Conservation (phyloP, 2,329 filamentous ascomycete species). For the Aspergillus pseudotamarii region DNA sequence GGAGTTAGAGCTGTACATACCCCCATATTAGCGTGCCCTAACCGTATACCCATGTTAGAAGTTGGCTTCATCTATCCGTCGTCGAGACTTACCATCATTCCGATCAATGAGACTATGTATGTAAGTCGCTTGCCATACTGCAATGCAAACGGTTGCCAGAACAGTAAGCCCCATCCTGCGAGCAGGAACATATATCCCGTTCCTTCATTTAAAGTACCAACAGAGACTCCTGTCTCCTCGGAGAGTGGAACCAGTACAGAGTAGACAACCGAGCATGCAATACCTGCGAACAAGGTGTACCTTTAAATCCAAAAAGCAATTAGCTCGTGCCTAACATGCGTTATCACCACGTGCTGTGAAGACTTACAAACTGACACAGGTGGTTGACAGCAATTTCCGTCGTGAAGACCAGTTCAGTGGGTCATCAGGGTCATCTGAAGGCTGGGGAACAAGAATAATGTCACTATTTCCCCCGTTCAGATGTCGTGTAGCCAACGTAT, state of each 20-base stretch:
- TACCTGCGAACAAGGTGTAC: conserved; percentile 43
- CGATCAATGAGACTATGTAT: conserved; percentile 37
- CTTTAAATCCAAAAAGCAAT: conserved; percentile 23
- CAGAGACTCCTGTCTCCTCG: conserved; percentile 38
- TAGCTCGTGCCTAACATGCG: neutral
- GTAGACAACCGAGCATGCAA: conserved; percentile 42
- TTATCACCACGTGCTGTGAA: neutral
- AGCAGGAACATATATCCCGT: conserved; percentile 47
- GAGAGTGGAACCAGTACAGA: conserved; percentile 43
- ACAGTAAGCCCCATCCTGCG: conserved; percentile 48
- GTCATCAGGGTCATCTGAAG: conserved; percentile 51
- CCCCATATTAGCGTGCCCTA: conserved; percentile 36
- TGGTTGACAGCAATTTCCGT: conserved; percentile 47
- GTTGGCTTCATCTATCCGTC: no score
- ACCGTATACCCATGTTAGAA: conserved; percentile 4
- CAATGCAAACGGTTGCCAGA: conserved; percentile 53
- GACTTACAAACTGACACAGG: conserved; percentile 45
- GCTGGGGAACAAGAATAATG: conserved; percentile 47
- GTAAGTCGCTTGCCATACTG: conserved; percentile 47
- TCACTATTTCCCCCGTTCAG: conserved; percentile 34
- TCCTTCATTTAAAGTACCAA: conserved; percentile 40
- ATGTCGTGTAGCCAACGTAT: conserved; percentile 37
- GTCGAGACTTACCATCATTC: conserved; percentile 31
- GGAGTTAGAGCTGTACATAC: conserved; percentile 21
- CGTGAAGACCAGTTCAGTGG: conserved; percentile 50